A percentile compares a stretch with the other conserved stretches of the same genome.
phyloP scores from a whole-genome alignment of 1,284 basidiomycete genomes.

The Neolentinus lepideus region DNA sequence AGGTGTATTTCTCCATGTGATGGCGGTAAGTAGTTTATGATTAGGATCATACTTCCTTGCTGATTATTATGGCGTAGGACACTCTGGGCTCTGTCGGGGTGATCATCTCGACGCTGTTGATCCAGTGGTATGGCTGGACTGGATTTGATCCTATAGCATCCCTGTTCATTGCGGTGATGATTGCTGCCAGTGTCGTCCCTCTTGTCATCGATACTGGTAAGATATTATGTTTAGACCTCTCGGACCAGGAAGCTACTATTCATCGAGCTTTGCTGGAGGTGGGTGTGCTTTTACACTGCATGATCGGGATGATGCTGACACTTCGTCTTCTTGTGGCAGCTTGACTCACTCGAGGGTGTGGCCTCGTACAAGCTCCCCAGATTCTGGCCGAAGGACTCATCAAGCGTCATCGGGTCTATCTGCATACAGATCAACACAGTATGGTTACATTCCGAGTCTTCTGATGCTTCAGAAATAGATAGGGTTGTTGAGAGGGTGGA shows the following conservation, averaged over 20 bases:
- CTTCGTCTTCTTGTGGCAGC: slow-evolving; percentile 28
- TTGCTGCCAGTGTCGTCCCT: slow-evolving; percentile 92
- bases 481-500: slow-evolving; percentile 73
- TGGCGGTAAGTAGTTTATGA: slow-evolving; percentile 56
- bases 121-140: slow-evolving; percentile 98
- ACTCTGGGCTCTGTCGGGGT: slow-evolving; percentile 96
- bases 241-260: slow-evolving; percentile 61
- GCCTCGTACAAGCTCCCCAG: slow-evolving; percentile 75
- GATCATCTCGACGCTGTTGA: slow-evolving; percentile 93
- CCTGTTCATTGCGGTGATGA: slow-evolving; percentile 92
- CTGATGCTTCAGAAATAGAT: slow-evolving; percentile 53
- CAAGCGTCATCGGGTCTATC: slow-evolving; percentile 83
- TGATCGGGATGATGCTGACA: neutral
- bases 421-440: slow-evolving; percentile 74
- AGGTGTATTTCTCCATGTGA: slow-evolving; percentile 93
- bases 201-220: slow-evolving; percentile 91
- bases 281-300: slow-evolving; percentile 21
- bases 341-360: slow-evolving; percentile 67
- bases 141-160: slow-evolving; percentile 99
- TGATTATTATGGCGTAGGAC: slow-evolving; percentile 39
- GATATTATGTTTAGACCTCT: slow-evolving; percentile 84
- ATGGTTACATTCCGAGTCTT: slow-evolving; percentile 45
- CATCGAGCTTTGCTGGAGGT: slow-evolving; percentile 75
- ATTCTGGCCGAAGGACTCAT: slow-evolving; percentile 96
- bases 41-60: neutral